phyloP scores from a whole-genome alignment of 2,329 filamentous ascomycete species.

The Neodidymelliopsis sp. region DNA sequence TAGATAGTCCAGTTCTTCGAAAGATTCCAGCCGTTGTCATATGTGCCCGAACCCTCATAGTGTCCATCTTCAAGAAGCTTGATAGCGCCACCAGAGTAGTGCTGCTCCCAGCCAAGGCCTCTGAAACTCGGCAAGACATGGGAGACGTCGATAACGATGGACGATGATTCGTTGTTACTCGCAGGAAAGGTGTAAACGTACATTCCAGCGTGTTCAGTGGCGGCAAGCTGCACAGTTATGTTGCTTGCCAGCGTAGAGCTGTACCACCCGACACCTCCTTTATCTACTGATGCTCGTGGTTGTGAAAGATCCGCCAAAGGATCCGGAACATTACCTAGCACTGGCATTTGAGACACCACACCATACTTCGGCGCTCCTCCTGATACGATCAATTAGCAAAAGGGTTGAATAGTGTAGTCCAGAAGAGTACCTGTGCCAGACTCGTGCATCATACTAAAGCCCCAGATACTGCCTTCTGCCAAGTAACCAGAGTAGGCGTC shows the following conservation, averaged over 20 bases:
- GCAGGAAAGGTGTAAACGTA: slow-evolving; percentile 66
- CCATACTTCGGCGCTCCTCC: slow-evolving; percentile 48
- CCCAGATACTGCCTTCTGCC: slow-evolving; percentile 40
- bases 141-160: slow-evolving; percentile 69
- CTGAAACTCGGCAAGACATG: slow-evolving; percentile 69
- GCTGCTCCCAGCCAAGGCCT: slow-evolving; percentile 67
- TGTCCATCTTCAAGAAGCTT: slow-evolving; percentile 58
- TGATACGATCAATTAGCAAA: too few relatives aligned
- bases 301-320: slow-evolving; percentile 65
- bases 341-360: slow-evolving; percentile 47
- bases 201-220: slow-evolving; percentile 64
- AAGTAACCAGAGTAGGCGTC: slow-evolving; percentile 50
- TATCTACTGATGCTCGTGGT: slow-evolving; percentile 58
- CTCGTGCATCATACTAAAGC: slow-evolving; percentile 48
- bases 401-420: too few relatives aligned
- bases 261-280: slow-evolving; percentile 68
- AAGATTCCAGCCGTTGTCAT: slow-evolving; percentile 73
- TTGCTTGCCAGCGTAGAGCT: slow-evolving; percentile 62
- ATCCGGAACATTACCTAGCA: slow-evolving; percentile 49
- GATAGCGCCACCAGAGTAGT: slow-evolving; percentile 68
- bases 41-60: slow-evolving; percentile 68
- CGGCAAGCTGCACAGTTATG: slow-evolving; percentile 65
- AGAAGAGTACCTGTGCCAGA: slow-evolving; percentile 31
- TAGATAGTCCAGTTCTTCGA: slow-evolving; percentile 68
- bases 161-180: slow-evolving; percentile 32